Conservation (phyloP, 805 yeast genomes). For the Nematodospora valgi region DNA sequence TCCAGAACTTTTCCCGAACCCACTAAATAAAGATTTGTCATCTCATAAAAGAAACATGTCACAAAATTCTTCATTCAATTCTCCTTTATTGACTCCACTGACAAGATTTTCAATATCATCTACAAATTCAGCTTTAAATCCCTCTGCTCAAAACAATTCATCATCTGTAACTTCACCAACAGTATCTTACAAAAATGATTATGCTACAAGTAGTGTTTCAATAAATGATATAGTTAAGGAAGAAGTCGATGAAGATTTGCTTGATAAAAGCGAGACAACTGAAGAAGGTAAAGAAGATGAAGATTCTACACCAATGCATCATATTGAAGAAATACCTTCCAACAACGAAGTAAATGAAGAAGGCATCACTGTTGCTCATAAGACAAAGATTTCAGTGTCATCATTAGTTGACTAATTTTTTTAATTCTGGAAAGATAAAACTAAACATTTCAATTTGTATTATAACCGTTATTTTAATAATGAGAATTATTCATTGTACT, state of each 20-base stretch:
- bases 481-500: too few species aligned
- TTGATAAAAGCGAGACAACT: slow-evolving; percentile 6
- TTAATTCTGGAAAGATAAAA: too few species aligned
- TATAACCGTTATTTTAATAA: too few species aligned
- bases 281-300: slow-evolving; percentile 11
- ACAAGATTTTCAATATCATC: slow-evolving; percentile 22
- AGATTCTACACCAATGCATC: too few species aligned
- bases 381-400: slow-evolving; percentile 30
- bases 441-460: too few species aligned
- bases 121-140: slow-evolving; percentile 8
- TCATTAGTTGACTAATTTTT: slow-evolving; percentile 30
- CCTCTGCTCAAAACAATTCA: slow-evolving; percentile 1
- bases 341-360: slow-evolving; percentile 1
- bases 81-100: slow-evolving; percentile 23
- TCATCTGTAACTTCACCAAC: slow-evolving; percentile 4
- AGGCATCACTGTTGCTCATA: too few species aligned
- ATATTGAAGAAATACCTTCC: neutral
- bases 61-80: slow-evolving; percentile 26
- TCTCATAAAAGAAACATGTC: slow-evolving; percentile 26
- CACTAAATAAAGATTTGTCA: slow-evolving; percentile 13
- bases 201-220: slow-evolving; percentile 5
- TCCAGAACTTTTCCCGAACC: slow-evolving; percentile 43
- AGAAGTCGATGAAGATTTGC: slow-evolving; percentile 4
- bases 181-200: slow-evolving; percentile 4
- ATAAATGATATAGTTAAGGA: slow-evolving; percentile 6